These are phyloP conservation scores for Tolypocladium endophyticum DNA, from an alignment of 2,329 filamentous ascomycete species.

Conservation along the genomic window DNA sequence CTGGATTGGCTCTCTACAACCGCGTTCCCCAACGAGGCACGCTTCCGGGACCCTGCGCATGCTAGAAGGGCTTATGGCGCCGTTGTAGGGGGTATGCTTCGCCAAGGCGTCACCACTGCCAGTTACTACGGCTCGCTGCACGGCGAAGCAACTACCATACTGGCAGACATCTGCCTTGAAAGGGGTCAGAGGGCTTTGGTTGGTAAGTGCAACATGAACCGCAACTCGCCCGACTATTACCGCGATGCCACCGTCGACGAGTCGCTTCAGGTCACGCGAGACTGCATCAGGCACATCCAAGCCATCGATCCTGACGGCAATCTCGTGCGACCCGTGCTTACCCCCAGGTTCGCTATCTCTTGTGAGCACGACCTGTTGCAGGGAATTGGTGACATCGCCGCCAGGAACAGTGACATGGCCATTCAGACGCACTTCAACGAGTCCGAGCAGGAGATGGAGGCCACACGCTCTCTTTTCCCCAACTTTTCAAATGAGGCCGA, in stretches of 20 bases:
- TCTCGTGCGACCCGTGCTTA: conserved; percentile 40
- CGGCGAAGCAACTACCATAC: conserved; percentile 42
- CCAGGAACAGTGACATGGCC: conserved; percentile 34
- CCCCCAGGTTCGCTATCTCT: conserved; percentile 51
- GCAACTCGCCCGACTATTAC: conserved; percentile 44
- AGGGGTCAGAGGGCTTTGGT: conserved; percentile 49
- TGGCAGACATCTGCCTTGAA: conserved; percentile 41
- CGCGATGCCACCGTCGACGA: conserved; percentile 33
- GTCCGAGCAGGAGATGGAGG: conserved; percentile 46
- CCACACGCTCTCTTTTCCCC: conserved; percentile 45
- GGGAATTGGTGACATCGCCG: conserved; percentile 44
- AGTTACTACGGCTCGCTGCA: conserved; percentile 50
- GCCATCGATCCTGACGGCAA: conserved; percentile 29
- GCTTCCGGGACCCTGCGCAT: conserved; percentile 43
- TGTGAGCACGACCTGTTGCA: conserved; percentile 43
- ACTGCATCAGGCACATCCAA: conserved; percentile 36
- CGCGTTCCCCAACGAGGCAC: conserved; percentile 55
- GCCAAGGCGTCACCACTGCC: conserved; percentile 52
- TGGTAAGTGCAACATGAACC: conserved; percentile 53
- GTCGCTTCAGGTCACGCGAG: conserved; percentile 37
- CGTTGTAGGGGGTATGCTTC: conserved; percentile 46
- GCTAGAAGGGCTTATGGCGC: conserved; percentile 38
- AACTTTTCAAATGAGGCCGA: conserved; percentile 46
- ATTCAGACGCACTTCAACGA: conserved; percentile 63
- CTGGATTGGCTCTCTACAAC: conserved; percentile 54